Evolutionary conservation across 192 early-diverging fungal species (phyloP).

Genomic region (Linnemannia hyalina): DNA sequence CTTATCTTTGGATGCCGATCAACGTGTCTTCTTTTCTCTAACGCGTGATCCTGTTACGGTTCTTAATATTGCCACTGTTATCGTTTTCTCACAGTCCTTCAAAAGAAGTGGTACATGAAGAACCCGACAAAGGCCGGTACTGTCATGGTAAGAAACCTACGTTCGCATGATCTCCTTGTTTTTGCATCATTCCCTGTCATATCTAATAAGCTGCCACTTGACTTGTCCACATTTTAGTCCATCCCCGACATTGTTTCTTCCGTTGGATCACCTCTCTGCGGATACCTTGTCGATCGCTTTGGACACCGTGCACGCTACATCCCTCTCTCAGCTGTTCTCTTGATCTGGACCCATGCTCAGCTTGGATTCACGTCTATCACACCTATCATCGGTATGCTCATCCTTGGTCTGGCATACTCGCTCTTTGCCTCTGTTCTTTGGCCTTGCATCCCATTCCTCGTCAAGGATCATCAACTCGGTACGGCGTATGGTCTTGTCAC

Average conservation of each 20-base stretch:
- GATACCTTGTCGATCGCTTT: constrained; percentile 66
- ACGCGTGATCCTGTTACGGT: not conserved
- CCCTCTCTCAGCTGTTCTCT: constrained; percentile 58
- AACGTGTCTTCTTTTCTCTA: constrained; percentile 6
- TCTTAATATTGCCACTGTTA: not conserved
- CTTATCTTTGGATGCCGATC: not conserved
- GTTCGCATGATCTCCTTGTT: not conserved
- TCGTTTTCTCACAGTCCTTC: constrained; percentile 57
- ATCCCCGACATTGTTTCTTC: constrained; percentile 74
- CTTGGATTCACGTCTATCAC: constrained; percentile 60
- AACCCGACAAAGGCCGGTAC: constrained; percentile 69
- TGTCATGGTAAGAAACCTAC: constrained; percentile 42
- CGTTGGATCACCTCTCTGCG: constrained; percentile 68
- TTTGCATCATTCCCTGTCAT: too few species aligned
- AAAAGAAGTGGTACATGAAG: constrained; percentile 71
- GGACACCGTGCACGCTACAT: constrained; percentile 65
- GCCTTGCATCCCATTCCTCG: constrained; percentile 77
- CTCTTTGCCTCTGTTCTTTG: constrained; percentile 72
- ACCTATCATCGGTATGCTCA: constrained; percentile 61
- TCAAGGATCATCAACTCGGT: constrained; percentile 70
- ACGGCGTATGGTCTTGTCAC: constrained; percentile 75
- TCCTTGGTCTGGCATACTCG: constrained; percentile 70
- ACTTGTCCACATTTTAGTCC: constrained; percentile 58
- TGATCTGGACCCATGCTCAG: constrained; percentile 61
- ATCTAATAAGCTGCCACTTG: not conserved